A percentile compares a stretch with the other conserved stretches of the same genome.
These are phyloP conservation scores for Talaromyces sp. DNA, from an alignment of 2,329 filamentous ascomycete genomes.

Conservation along the genomic window DNA sequence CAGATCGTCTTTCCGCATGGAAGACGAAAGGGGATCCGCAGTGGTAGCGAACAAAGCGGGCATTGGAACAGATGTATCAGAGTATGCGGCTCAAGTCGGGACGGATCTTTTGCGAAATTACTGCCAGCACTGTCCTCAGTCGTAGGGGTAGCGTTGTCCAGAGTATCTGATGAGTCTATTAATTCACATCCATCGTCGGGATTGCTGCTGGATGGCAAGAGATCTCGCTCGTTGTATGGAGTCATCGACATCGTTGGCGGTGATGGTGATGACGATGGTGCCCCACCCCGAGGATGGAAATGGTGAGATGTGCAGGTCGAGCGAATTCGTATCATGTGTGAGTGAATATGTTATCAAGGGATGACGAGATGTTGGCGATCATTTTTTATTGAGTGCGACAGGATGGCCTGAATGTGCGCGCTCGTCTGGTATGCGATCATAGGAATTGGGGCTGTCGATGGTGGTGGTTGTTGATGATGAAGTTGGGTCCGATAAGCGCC, in stretches of 20 bases:
- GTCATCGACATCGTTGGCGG: conserved; percentile 5
- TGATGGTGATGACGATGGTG: background rate
- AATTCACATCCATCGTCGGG: background rate
- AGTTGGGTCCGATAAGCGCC: background rate
- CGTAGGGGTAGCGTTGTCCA: background rate
- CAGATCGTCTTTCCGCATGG: conserved; percentile 81
- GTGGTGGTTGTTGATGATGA: background rate
- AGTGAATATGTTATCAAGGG: background rate
- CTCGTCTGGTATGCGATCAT: background rate
- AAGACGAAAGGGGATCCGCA: conserved; percentile 67
- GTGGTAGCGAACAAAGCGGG: conserved; percentile 64
- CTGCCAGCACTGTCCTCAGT: background rate
- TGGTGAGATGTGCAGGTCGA: background rate
- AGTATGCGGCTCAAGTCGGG: conserved; percentile 38
- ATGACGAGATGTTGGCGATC: background rate
- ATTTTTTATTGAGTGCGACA: background rate
- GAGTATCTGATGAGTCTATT: background rate
- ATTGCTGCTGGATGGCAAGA: background rate
- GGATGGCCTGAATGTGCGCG: background rate
- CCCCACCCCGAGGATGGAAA: background rate
- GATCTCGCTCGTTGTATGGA: conserved; percentile 7
- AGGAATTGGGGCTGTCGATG: background rate
- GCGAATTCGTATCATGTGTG: background rate
- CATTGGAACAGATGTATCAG: conserved; percentile 77
- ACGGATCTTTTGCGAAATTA: background rate